Base-by-base conservation (phyloP, 2,329 filamentous ascomycete genomes). In the Penicillium sp. region DNA sequence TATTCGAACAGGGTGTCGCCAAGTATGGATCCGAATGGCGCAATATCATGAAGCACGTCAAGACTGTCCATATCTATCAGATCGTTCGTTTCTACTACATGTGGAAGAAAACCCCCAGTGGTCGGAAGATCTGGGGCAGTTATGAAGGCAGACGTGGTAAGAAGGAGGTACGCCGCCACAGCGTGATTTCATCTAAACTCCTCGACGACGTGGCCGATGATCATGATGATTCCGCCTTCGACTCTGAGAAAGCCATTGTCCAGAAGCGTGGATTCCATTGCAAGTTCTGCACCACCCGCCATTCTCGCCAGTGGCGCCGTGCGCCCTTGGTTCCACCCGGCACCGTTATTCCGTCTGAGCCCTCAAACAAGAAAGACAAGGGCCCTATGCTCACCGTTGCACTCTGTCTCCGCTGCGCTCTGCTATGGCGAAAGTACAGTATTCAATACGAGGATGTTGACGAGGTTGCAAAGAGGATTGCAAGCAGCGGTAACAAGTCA, bases 401-500 rank as follows among this genome's bases (percentile, higher is more conserved):
- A 4, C 83, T 99, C 5, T 99, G 94, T 72, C 84, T 92, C 57
- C 87, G 93, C 59, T 99, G 94, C 71, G 93, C 93, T 27, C 88
- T 94, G 68, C 80, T 99, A 9, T 99, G 94, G 94, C 88, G 94
- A 50, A 90, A 93, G 63, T 99, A 99, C 74, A 93, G 89, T 17
- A 91, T 99, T 61, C 91, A 95, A 65, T 99, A 91, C 87, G 94
- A 97, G 74, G 91, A 96, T 64, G 84, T 92, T 15, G 94, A 97
- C 42, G 93, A 97, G 68, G 85, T 96, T 38, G 86, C 88, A 40
- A 96, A 93, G 78, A 96, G 96, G 77, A 87, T 95, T 42, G 85
- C 88, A 1, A 86, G 89, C 62, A 86, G 87, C 46, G 90, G 91
- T 43, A 89, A 90, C 46, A 88, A 91, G 66, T 89, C 90, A 5